phyloP scores from a whole-genome alignment of 495 filamentous ascomycete genomes.

The Aspergillus cavernicola region DNA sequence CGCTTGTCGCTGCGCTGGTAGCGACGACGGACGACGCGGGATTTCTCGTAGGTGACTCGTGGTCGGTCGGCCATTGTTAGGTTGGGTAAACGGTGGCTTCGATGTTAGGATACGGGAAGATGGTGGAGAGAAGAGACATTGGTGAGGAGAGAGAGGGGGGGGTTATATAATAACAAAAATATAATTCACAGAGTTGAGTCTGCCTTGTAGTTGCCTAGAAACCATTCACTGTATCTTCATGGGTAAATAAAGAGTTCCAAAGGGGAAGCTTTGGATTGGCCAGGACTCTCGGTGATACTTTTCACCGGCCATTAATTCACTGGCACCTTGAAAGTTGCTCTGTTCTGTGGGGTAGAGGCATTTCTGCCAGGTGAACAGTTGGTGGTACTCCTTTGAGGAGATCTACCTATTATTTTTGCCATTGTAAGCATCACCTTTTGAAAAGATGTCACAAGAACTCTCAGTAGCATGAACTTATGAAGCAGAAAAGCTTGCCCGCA shows the following conservation, averaged over 20 bases:
- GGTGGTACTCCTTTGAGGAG: too few species aligned
- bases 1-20: constrained; percentile 48
- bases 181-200: neutral
- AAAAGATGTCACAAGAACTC: too few species aligned
- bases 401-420: too few species aligned
- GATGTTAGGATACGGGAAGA: neutral
- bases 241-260: neutral
- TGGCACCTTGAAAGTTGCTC: neutral
- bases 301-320: constrained; percentile 23
- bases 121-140: neutral
- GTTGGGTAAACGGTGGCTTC: neutral
- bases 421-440: too few species aligned
- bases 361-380: too few species aligned
- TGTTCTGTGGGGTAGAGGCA: neutral
- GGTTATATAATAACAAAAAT: neutral
- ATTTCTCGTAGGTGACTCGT: constrained; percentile 45
- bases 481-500: too few species aligned
- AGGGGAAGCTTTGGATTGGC: constrained; percentile 7
- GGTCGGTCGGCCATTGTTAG: constrained; percentile 23
- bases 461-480: too few species aligned
- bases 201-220: constrained; percentile 3
- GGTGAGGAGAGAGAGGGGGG: neutral
- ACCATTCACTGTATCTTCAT: constrained; percentile 2
- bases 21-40: constrained; percentile 38
- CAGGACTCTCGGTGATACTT: constrained; percentile 30